A percentile compares a stretch with the other conserved stretches of the same genome.
Conservation (phyloP, 208 protist species). For the Leishmania mexicana region DNA sequence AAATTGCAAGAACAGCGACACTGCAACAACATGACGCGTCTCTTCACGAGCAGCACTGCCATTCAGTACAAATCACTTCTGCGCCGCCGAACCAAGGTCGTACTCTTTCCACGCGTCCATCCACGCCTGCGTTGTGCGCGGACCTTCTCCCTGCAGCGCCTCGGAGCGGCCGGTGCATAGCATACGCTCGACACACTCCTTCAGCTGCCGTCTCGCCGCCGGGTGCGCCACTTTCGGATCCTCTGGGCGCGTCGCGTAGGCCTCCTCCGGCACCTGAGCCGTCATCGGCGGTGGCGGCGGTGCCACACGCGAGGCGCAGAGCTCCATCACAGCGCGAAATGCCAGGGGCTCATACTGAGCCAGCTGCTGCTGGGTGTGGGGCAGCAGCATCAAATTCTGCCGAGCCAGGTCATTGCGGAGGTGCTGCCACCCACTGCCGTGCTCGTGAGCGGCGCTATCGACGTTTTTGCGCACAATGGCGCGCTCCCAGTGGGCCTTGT, state of each 20-base stretch:
- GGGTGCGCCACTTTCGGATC: constrained; percentile 43
- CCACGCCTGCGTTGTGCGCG: constrained; percentile 57
- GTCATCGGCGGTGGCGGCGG: constrained; percentile 72
- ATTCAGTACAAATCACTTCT: background rate
- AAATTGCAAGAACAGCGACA: background rate
- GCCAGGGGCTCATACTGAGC: constrained; percentile 91
- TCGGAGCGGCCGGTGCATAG: constrained; percentile 41
- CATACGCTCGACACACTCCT: constrained; percentile 69
- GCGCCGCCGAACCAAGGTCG: constrained; percentile 31
- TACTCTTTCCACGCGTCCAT: constrained; percentile 86
- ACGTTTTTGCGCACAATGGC: constrained; percentile 88
- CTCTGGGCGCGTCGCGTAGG: constrained; percentile 45
- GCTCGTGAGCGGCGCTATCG: constrained; percentile 85
- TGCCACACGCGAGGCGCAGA: constrained; percentile 81
- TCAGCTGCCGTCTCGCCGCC: constrained; percentile 59
- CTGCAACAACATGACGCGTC: background rate
- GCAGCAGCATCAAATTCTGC: constrained; percentile 82
- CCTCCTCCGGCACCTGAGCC: constrained; percentile 63
- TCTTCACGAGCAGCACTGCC: background rate
- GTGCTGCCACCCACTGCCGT: constrained; percentile 76
- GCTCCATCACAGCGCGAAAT: constrained; percentile 85
- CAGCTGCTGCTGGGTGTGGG: constrained; percentile 70
- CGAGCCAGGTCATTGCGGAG: constrained; percentile 82
- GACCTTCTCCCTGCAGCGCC: constrained; percentile 36
- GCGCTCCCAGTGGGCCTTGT: constrained; percentile 79